Base-by-base conservation (phyloP, 768 basidiomycete species). In the Lactarius evosmus region DNA sequence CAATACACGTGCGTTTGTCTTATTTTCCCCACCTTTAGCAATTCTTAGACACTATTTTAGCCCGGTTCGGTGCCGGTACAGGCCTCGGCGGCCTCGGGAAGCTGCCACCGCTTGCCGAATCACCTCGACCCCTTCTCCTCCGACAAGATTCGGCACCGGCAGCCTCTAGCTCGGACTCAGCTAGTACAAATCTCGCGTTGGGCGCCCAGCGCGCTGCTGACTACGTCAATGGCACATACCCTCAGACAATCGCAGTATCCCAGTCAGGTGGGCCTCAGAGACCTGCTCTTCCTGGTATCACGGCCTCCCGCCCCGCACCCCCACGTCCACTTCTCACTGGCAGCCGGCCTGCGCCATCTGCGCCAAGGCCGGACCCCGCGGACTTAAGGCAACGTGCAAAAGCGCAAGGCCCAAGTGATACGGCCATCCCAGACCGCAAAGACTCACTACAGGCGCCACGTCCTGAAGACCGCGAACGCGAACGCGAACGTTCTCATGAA, bases 51-150 rank as follows among this genome's bases (percentile, higher is more conserved):
- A 53, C 62, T 63, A 81, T 88, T 5, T 87, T 90, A 7, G 82
- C 91, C 0, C 84, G 96, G 1, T 98, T 97, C 77, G 87, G 87
- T 58, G 95, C 91, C 9, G 95, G 94, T 1, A 95, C 94, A 2
- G 96, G 96, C 2, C 84, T 97, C 22, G 96, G 87, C 34, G 95
- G 74, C 11, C 72, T 84, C 38, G 74, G 76, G 38, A 84, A 83
- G 72, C 75, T 80, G 56, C 75, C 75, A 16, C 71, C 78, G 5
- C 73, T 77, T 27, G 73, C 68, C 66, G 72, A 66, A 83, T 11
- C 75, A 76, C 54, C 64, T 36, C 59, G 55, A 44, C 50, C 59
- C 6, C 55, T 53, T 4, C 55, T 78, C 34, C 78, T 75, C 65
- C 77, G 83, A 49, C 83, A 82, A 64, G 83, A 83, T 19, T 78